A percentile compares a stretch with the other conserved stretches of the same genome.
These are phyloP conservation scores for Penicillium vulpinum DNA, from an alignment of 2,329 filamentous ascomycete genomes.

Conservation along the genomic window DNA sequence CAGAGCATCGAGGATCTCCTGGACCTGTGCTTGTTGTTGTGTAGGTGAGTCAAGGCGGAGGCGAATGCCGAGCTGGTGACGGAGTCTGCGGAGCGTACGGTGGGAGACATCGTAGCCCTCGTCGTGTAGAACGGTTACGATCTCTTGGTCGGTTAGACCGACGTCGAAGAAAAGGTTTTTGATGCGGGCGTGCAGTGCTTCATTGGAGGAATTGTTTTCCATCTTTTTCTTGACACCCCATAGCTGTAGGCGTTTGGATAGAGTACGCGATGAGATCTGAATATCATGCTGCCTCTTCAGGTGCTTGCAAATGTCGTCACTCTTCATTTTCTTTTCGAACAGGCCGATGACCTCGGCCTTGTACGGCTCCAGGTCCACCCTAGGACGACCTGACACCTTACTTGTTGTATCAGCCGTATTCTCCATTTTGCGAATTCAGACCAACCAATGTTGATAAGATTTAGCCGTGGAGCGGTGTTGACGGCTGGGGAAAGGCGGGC, in stretches of 20 bases:
- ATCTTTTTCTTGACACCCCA: slow-evolving; percentile 12
- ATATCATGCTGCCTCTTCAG: slow-evolving; percentile 6
- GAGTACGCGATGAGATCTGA: slow-evolving; percentile 10
- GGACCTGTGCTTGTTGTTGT: slow-evolving; percentile 9
- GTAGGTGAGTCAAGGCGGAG: slow-evolving; percentile 8
- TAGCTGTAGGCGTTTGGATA: slow-evolving; percentile 9
- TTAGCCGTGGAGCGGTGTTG: not conserved
- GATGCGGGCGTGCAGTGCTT: slow-evolving; percentile 8
- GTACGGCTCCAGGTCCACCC: slow-evolving; percentile 5
- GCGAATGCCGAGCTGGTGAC: slow-evolving; percentile 6
- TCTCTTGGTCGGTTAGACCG: slow-evolving; percentile 12
- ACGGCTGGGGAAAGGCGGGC: slow-evolving; percentile 1
- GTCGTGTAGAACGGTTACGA: slow-evolving; percentile 12
- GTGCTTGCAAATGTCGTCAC: slow-evolving; percentile 10
- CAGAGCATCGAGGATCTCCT: slow-evolving; percentile 5
- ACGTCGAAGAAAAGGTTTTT: slow-evolving; percentile 15
- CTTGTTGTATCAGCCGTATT: not conserved
- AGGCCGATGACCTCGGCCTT: slow-evolving; percentile 6
- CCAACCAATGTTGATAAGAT: not conserved
- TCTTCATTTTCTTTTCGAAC: slow-evolving; percentile 8
- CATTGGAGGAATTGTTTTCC: slow-evolving; percentile 3
- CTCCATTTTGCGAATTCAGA: slow-evolving; percentile 1
- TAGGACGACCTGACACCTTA: not conserved
- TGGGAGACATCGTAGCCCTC: slow-evolving; percentile 11
- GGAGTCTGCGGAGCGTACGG: slow-evolving; percentile 10